phyloP scores from a whole-genome alignment of 768 basidiomycete species.

The Termitomyces bulborhizus region DNA sequence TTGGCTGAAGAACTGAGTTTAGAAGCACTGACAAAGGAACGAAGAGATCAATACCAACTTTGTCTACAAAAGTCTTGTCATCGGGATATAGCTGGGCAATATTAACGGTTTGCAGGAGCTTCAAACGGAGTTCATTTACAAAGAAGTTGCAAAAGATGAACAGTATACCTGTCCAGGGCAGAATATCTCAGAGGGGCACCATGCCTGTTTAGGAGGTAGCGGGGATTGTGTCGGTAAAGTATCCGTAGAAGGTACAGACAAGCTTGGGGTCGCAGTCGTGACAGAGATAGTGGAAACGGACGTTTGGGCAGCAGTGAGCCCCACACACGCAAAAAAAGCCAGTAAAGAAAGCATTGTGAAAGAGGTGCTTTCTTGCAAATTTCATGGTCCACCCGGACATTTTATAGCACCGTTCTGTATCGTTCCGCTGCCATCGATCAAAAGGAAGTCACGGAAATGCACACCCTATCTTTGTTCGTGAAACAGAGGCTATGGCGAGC shows the following conservation, averaged over 20 bases:
- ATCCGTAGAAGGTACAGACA: slow-evolving; percentile 46
- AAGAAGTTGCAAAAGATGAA: neutral
- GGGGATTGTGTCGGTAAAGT: slow-evolving; percentile 60
- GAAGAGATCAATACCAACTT: slow-evolving; percentile 21
- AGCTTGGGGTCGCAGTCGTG: slow-evolving; percentile 59
- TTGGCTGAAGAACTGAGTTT: slow-evolving; percentile 47
- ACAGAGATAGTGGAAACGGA: slow-evolving; percentile 29
- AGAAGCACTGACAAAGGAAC: neutral
- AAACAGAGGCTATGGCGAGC: too few relatives aligned
- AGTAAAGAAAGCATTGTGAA: slow-evolving; percentile 20
- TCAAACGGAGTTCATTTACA: neutral
- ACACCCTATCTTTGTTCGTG: too few relatives aligned
- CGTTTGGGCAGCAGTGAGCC: slow-evolving; percentile 16
- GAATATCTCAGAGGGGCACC: slow-evolving; percentile 75
- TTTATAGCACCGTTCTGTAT: neutral
- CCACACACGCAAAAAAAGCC: slow-evolving; percentile 13
- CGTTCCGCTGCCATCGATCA: neutral
- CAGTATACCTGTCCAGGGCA: slow-evolving; percentile 67
- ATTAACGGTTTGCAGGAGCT: slow-evolving; percentile 81
- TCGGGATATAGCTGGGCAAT: slow-evolving; percentile 70
- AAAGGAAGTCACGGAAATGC: neutral
- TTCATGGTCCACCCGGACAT: neutral
- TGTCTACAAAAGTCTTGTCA: slow-evolving; percentile 86
- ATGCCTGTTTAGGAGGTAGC: slow-evolving; percentile 62
- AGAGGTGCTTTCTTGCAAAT: neutral